Conservation (phyloP, 139 green algal species). For the Chlamydomonas sp. region DNA sequence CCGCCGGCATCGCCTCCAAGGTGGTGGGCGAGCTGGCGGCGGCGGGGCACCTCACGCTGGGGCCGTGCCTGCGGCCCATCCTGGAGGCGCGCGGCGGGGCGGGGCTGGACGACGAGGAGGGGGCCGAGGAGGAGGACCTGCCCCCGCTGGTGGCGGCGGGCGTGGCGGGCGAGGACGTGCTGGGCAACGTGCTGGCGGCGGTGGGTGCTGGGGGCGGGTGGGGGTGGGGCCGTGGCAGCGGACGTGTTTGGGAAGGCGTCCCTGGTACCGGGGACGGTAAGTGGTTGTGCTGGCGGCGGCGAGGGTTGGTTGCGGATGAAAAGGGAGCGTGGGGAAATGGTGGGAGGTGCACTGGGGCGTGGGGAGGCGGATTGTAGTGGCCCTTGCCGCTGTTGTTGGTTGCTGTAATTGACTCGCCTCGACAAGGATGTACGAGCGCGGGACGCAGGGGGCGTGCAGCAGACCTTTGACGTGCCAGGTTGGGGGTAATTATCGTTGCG, state of each 20-base stretch:
- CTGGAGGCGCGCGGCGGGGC: slow-evolving; percentile 7
- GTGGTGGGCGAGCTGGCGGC: slow-evolving; percentile 20
- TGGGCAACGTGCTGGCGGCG: slow-evolving; percentile 14
- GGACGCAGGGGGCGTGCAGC: background rate
- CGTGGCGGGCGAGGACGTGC: slow-evolving; percentile 7
- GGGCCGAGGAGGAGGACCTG: background rate
- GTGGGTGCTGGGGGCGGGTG: background rate
- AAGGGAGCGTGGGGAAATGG: background rate
- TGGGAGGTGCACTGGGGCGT: background rate
- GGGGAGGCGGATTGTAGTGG: background rate
- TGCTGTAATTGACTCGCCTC: background rate
- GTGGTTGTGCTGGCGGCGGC: background rate
- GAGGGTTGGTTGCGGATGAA: background rate
- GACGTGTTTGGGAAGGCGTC: background rate
- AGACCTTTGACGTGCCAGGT: background rate
- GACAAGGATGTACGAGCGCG: no score
- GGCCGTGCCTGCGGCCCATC: slow-evolving; percentile 25
- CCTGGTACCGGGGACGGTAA: background rate
- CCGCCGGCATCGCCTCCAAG: slow-evolving; percentile 2
- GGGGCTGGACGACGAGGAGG: slow-evolving; percentile 6
- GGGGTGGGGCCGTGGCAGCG: background rate
- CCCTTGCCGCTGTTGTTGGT: background rate
- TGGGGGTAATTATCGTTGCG: background rate
- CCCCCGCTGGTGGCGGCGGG: slow-evolving; percentile 25
- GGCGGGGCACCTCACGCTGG: slow-evolving; percentile 27